Base-by-base conservation (phyloP, 495 filamentous ascomycete genomes). In the Haplographium delicatum region DNA sequence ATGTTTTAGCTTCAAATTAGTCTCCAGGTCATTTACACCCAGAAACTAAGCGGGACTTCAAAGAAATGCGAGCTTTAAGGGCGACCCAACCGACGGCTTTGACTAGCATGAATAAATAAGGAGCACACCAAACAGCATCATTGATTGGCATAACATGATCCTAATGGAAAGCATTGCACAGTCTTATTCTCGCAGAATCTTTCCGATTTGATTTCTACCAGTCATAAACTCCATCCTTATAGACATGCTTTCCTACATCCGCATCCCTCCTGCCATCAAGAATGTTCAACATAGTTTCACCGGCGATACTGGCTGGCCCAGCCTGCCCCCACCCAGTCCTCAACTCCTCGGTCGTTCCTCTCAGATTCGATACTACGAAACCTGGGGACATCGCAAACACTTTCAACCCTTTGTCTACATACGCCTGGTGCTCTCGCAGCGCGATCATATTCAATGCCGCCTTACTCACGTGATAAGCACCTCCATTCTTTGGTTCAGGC, bases 341-440 rank as follows among this genome's bases (percentile, higher is more conserved):
- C 61, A 8, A 34, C 22, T 43, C 50, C 61, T 66, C 44, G 68
- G 47, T 50, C 56, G 60, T 28, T 69, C 70, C 72, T 37, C 75
- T 75, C 50, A 75, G 75, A 0, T 76, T 69, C 7, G 75, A 28
- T 19, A 30, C 33, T 23, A 56, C 47, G 23, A 31, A 54, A 1
- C 76, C 75, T 51, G 77, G 74, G 1, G 69, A 72, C 11, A 61
- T 60, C 27, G 75, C 75, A 38, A 65, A 59, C 24, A 78, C 59
- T 43, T 71, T 59, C 5, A 70, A 70, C 0, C 75, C 74, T 11
- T 61, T 62, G 58, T 66, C 11, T 66, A 61, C 37, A 63, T 26
- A 65, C 63, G 65, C 31, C 65, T 30, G 65, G 54, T 15, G 1
- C 34, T 53, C 44, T 6, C 22, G 23, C 37, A 44, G 13, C 4